These are phyloP conservation scores for Rhododendron henanense DNA, from an alignment of 148 eudicot genomes.

Conservation along the genomic window DNA sequence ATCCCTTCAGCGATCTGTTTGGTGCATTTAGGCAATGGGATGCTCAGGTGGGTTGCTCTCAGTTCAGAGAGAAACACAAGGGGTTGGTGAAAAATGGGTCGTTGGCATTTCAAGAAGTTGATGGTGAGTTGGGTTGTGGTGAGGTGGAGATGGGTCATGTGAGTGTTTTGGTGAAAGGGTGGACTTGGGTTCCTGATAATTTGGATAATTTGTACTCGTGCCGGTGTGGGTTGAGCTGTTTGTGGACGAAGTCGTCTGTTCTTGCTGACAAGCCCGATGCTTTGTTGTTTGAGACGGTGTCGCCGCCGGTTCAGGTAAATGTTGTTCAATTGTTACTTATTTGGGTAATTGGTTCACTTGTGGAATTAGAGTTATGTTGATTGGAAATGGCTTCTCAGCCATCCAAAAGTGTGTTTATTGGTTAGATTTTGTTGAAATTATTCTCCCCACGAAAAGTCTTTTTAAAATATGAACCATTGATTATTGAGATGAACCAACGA, in stretches of 20 bases:
- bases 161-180: slow-evolving; percentile 77
- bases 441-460: too few species aligned
- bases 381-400: not conserved
- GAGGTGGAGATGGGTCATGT: slow-evolving; percentile 63
- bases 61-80: slow-evolving; percentile 42
- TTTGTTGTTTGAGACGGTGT: slow-evolving; percentile 70
- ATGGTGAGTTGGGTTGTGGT: slow-evolving; percentile 34
- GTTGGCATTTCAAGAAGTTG: slow-evolving; percentile 36
- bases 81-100: slow-evolving; percentile 39
- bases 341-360: not conserved
- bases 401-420: not conserved
- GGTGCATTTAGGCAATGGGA: slow-evolving; percentile 65
- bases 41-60: slow-evolving; percentile 61
- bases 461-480: not conserved
- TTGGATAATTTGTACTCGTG: slow-evolving; percentile 81
- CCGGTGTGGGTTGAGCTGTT: slow-evolving; percentile 80
- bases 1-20: slow-evolving; percentile 56
- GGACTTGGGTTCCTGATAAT: slow-evolving; percentile 99
- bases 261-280: slow-evolving; percentile 90
- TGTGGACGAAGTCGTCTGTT: slow-evolving; percentile 83
- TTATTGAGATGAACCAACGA: not conserved
- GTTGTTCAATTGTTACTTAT: not conserved
- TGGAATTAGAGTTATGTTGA: not conserved
- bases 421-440: too few species aligned
- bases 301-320: slow-evolving; percentile 74